Evolutionary conservation across 2,329 filamentous ascomycete genomes (phyloP).

Genomic region (Aspergillus sp.): DNA sequence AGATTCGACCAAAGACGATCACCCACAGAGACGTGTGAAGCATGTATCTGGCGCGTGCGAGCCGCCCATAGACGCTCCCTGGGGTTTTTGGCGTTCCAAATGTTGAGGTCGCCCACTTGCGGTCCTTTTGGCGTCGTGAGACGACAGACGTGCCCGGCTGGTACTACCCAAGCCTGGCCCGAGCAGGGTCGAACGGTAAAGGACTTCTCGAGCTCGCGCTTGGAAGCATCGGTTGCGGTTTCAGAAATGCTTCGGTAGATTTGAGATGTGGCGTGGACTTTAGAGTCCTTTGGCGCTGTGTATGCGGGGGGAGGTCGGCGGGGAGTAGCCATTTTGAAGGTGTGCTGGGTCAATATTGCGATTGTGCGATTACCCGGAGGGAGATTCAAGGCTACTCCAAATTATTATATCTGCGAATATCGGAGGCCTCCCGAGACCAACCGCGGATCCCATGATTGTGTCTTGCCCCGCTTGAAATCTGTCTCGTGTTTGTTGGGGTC

Average conservation of each 20-base stretch:
- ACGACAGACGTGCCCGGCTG: slow-evolving; percentile 69
- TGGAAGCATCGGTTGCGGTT: slow-evolving; percentile 35
- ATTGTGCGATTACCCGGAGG: not conserved
- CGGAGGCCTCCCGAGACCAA: slow-evolving; percentile 13
- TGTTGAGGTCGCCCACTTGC: slow-evolving; percentile 82
- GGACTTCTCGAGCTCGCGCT: slow-evolving; percentile 42
- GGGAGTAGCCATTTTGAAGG: slow-evolving; percentile 30
- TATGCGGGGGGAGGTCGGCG: slow-evolving; percentile 46
- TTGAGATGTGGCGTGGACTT: slow-evolving; percentile 40
- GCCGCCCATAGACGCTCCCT: slow-evolving; percentile 82
- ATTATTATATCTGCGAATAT: not conserved
- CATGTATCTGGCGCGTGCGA: slow-evolving; percentile 77
- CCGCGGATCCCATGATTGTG: not conserved
- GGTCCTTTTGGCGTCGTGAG: slow-evolving; percentile 77
- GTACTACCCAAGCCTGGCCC: slow-evolving; percentile 73
- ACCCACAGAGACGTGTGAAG: slow-evolving; percentile 71
- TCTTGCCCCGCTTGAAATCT: slow-evolving; percentile 14
- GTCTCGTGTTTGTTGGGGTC: not conserved
- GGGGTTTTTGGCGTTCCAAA: slow-evolving; percentile 78
- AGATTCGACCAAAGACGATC: slow-evolving; percentile 79
- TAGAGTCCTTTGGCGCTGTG: slow-evolving; percentile 40
- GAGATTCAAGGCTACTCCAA: not conserved
- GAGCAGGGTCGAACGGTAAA: slow-evolving; percentile 74
- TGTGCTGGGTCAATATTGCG: not conserved
- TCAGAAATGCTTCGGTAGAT: slow-evolving; percentile 44